These are phyloP conservation scores for Morella rubra DNA, from an alignment of 306 rosid species.

Conservation along the genomic window DNA sequence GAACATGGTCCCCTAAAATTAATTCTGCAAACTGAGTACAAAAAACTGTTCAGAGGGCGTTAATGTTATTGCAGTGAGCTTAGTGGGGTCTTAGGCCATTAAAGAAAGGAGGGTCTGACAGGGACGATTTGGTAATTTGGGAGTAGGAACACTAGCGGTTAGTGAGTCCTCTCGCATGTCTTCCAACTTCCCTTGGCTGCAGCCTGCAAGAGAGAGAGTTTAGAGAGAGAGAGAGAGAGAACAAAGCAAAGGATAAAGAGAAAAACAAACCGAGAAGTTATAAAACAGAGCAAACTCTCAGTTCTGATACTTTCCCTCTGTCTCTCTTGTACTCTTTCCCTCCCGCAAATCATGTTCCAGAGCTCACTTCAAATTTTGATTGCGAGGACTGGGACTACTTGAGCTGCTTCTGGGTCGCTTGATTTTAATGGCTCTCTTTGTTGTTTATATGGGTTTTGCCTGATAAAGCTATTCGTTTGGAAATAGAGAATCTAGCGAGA, in stretches of 20 bases:
- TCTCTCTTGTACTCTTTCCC: not conserved
- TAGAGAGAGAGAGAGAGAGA: constrained; percentile 25
- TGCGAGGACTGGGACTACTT: constrained; percentile 11
- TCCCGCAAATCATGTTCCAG: not conserved
- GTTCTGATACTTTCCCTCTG: constrained; percentile 33
- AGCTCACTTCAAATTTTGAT: not conserved
- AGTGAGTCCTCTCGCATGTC: constrained; percentile 52
- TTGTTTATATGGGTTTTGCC: constrained; percentile 37
- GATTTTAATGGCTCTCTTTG: constrained; percentile 15
- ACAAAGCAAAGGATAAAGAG: constrained; percentile 40
- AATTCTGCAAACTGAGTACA: too few relatives aligned
- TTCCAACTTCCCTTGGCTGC: constrained; percentile 72
- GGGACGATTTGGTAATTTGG: constrained; percentile 56
- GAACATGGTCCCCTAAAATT: too few relatives aligned
- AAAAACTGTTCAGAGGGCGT: constrained; percentile 17
- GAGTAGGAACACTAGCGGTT: constrained; percentile 47
- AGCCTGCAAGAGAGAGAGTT: constrained; percentile 66
- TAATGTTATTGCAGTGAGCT: constrained; percentile 30
- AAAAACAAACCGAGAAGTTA: constrained; percentile 41
- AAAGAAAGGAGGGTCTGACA: constrained; percentile 30
- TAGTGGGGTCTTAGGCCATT: constrained; percentile 21
- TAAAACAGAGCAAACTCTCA: constrained; percentile 34
- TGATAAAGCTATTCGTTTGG: constrained; percentile 21
- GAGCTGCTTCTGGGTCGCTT: constrained; percentile 20
- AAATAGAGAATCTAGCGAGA: constrained; percentile 15